These are phyloP conservation scores for Torulaspora delbrueckii DNA, from an alignment of 805 yeast species.

Conservation along the genomic window DNA sequence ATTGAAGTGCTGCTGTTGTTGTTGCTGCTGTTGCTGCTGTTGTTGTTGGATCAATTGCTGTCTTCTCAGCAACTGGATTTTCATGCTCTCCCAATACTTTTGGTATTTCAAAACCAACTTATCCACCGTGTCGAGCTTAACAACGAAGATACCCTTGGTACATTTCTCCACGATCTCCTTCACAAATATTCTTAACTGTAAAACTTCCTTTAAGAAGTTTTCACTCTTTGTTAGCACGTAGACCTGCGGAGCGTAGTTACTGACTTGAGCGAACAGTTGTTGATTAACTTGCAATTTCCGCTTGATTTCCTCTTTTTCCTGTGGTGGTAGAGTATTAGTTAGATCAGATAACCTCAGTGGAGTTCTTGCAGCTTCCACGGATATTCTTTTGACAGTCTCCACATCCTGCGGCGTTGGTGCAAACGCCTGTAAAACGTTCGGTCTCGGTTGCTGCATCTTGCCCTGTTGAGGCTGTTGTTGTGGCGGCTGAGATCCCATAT, in stretches of 20 bases:
- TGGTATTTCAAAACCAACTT: slow-evolving; percentile 69
- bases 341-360: slow-evolving; percentile 64
- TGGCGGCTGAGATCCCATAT: slow-evolving; percentile 18
- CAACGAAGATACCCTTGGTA: slow-evolving; percentile 59
- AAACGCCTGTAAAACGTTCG: slow-evolving; percentile 26
- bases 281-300: slow-evolving; percentile 44
- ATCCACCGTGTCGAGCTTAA: slow-evolving; percentile 66
- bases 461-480: slow-evolving; percentile 21
- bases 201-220: slow-evolving; percentile 68
- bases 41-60: slow-evolving; percentile 39
- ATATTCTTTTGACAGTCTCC: slow-evolving; percentile 53
- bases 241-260: slow-evolving; percentile 72
- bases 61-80: slow-evolving; percentile 48
- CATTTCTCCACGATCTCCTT: slow-evolving; percentile 69
- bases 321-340: slow-evolving; percentile 53
- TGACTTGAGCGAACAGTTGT: slow-evolving; percentile 62
- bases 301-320: slow-evolving; percentile 58
- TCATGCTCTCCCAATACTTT: slow-evolving; percentile 68
- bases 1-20: slow-evolving; percentile 12
- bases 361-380: slow-evolving; percentile 63
- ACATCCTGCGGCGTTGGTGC: slow-evolving; percentile 57
- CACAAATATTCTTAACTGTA: slow-evolving; percentile 75
- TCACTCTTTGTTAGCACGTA: slow-evolving; percentile 68
- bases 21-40: slow-evolving; percentile 30
- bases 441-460: slow-evolving; percentile 18